These are phyloP conservation scores for Aegilops bicornis DNA, from an alignment of 176 grass and related monocot genomes.

Conservation along the genomic window DNA sequence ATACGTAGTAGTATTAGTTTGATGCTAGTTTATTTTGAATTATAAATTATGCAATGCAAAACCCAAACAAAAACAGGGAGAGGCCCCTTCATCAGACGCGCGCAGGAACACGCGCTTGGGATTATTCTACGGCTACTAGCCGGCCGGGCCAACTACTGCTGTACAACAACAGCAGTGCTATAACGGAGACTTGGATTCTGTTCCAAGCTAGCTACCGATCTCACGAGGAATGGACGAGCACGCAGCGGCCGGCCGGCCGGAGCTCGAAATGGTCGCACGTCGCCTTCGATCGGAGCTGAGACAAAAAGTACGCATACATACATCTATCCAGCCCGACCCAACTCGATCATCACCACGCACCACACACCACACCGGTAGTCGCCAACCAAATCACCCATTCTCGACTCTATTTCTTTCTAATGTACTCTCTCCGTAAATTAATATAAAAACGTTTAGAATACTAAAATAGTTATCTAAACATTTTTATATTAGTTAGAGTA, in stretches of 20 bases:
- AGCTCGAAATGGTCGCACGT: slow-evolving; percentile 51
- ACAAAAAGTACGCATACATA: slow-evolving; percentile 39
- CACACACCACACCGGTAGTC: neutral
- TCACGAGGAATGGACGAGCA: neutral
- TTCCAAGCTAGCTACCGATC: slow-evolving; percentile 28
- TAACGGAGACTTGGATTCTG: slow-evolving; percentile 32
- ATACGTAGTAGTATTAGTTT: neutral
- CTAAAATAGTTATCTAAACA: too few species aligned
- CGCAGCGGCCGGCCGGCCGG: neutral
- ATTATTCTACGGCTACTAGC: neutral
- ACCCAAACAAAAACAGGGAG: neutral
- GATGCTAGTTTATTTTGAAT: neutral
- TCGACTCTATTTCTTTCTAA: neutral
- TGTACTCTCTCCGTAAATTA: too few species aligned
- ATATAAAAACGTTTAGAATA: too few species aligned
- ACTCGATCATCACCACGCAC: slow-evolving; percentile 28
- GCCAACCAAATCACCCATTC: slow-evolving; percentile 15
- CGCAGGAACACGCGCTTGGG: neutral
- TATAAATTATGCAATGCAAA: neutral
- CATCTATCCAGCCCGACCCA: slow-evolving; percentile 34
- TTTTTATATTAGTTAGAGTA: neutral
- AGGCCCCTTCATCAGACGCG: neutral
- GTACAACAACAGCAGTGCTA: neutral
- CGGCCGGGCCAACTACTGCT: neutral
- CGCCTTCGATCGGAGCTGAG: slow-evolving; percentile 43